Conservation (phyloP, 257 asterid genomes). For the Ocimum tenuiflorum region DNA sequence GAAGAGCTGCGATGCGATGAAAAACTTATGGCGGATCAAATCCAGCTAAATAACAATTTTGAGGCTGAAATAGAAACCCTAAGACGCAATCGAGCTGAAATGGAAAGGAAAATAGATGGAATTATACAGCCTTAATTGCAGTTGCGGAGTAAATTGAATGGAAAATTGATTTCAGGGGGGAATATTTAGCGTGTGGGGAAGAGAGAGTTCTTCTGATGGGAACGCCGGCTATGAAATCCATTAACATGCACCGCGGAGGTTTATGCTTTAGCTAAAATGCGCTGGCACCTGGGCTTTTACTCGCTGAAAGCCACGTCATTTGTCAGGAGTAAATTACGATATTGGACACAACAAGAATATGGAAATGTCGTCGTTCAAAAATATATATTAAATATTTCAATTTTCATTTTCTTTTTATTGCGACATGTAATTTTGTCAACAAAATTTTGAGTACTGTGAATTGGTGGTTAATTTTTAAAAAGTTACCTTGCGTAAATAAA, state of each 20-base stretch:
- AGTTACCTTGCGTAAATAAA: too few relatives aligned
- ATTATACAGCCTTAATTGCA: not conserved
- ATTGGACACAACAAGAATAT: too few relatives aligned
- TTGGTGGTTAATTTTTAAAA: too few relatives aligned
- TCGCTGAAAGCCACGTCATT: too few relatives aligned
- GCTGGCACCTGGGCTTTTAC: slow-evolving; percentile 15
- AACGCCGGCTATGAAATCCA: not conserved
- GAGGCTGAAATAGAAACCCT: slow-evolving; percentile 18
- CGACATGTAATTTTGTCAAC: too few relatives aligned
- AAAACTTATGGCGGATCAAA: slow-evolving; percentile 14
- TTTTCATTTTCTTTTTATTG: too few relatives aligned
- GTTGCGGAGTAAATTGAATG: not conserved
- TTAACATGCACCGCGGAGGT: slow-evolving; percentile 1
- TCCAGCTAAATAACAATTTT: slow-evolving; percentile 13
- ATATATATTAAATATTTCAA: too few relatives aligned
- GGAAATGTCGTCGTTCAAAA: too few relatives aligned
- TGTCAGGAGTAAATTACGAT: too few relatives aligned
- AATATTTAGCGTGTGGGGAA: slow-evolving; percentile 1
- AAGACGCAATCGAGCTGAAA: slow-evolving; percentile 19
- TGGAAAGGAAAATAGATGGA: slow-evolving; percentile 6
- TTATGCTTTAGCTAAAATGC: slow-evolving; percentile 18
- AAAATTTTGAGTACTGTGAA: too few relatives aligned
- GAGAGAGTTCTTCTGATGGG: not conserved
- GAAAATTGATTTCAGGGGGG: not conserved
- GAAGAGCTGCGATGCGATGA: not conserved